Base-by-base conservation (phyloP, 176 grass and related monocot species). In the Carex scoparia region DNA sequence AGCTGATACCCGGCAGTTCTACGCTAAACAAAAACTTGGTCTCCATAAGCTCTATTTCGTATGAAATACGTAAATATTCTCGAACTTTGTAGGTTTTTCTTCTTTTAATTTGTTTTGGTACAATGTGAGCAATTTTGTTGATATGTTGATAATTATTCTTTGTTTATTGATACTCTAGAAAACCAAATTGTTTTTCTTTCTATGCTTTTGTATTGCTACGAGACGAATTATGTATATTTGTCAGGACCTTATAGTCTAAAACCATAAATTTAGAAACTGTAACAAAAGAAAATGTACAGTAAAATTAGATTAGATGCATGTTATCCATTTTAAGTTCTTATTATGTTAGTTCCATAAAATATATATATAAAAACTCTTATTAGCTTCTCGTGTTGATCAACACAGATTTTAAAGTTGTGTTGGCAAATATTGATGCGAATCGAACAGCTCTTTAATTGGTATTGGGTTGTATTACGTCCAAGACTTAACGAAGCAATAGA, bases 11-110 rank as follows among this genome's bases (percentile, higher is more conserved):
- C 44, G 88, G 89, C 65, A 89, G 88, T 27, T 88, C 87, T 44
- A 61, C 64, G 61, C 80, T 94, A 69, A 94, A 94, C 59, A 94
- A 92, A 65, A 86, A 94, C 69, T 70, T 94, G 58, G 91, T 98
- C 81, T 98, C 89, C 51, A 98, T 98, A 56, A 90, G 92, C 81
- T 91, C 95, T 4, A 88, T 98, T 91, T 93, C 89, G 60, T 98
- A 91, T 61, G 95, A 94, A 82, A 94, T 98, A 77, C 94, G 93
- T 69, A 97, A 98, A 87, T 98, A 94, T 88, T 94, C 92, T 7
- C 91, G 91, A 68, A 90, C 87, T 81, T 84, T 94, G 42, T 97
- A 92, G 85, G 81, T 86, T 48, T 72, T 53, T 44, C 16, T 82
- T 38, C 14, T 71, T 11, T 68, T 83, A 48, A 57, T 48, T 68